Evolutionary conservation across 2,329 filamentous ascomycete species (phyloP), one percentile per base, ranked within the genome.

Genomic region (Madurella fahalii): DNA sequence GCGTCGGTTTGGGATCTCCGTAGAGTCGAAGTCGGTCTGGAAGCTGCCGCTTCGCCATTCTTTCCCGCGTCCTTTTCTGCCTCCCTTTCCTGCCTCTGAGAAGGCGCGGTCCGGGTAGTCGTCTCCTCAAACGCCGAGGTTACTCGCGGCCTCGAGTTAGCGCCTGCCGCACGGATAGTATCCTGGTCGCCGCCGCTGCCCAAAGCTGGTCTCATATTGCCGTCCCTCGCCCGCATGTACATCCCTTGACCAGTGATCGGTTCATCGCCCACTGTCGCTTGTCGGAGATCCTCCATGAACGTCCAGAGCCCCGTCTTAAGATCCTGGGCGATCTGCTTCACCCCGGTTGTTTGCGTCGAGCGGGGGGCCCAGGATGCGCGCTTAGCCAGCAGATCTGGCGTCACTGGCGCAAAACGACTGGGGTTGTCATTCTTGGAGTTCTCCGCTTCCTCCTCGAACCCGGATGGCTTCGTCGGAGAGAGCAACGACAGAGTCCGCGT

Each of bases 191-290:
- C 68, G 39, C 65, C 59, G 39, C 50, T 54, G 44, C 47, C 53
- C 18, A 47, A 18, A 8, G 54, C 59, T 52, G 66, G 67, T 66
- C 48, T 66, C 69, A 56, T 68, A 56, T 69, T 72, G 43, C 70
- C 62, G 56, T 72, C 65, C 40, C 65, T 67, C n/a, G 66, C 69
- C 9, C 66, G 60, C 46, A 66, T 58, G 39, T 65, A 61, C 3
- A 53, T 40, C 11, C 63, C 61, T 16, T 63, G 57, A 13, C 83
- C 85, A 57, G 78, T 84, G 59, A 90, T 83, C 15, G 85, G 89
- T 73, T 99, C 94, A 52, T 99, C 94, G 20, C 94, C 94, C 7
- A 99, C 91, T 0, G 94, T 96, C 13, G 93, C 95, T 71, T 97
- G 94, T 61, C 92, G 82, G 46, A 99, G 84, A 67, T 99, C 94